Base-by-base conservation (phyloP, 768 basidiomycete species). In the Fomitopsis pulvina region DNA sequence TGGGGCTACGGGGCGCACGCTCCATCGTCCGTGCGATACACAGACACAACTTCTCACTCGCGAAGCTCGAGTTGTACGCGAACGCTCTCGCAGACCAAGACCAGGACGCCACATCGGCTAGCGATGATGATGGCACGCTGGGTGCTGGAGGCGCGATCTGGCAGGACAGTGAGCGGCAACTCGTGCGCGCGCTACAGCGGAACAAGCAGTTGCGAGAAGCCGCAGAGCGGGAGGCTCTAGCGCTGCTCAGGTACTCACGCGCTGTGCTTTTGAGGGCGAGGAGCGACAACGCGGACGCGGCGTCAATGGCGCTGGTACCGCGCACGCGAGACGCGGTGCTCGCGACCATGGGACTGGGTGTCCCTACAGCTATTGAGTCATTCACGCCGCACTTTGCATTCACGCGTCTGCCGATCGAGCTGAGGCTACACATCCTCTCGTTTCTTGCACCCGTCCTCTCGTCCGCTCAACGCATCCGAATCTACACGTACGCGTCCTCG, bases 381-480 rank as follows among this genome's bases (percentile, higher is more conserved):
- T 12, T 47, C 8, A 26, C 10, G 7, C 52, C 60, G 4, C 22
- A 58, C 25, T 70, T 69, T 52, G 62, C 68, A 6, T 74, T 78
- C 57, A 53, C 59, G 24, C 29, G 53, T n/a, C 63, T 86, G 11
- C 85, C 85, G 2, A 63, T 62, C 8, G 84, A 86, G 60, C 65
- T 86, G 6, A 75, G 77, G 48, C 71, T 78, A 10, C 60, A 80
- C 59, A 75, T 81, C 30, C 70, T 85, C 28, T 75, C 79, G 11
- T 75, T 77, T 57, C 63, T 83, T 20, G 77, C 80, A 3, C 82
- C 81, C 14, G 68, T 63, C 0, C 72, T 86, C 44, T 83, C 83
- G 16, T 60, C 71, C 18, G 63, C 66, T 1, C 84, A 86, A 56
- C 74, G 75, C 20, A 67, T 75, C 54, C 74, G 74, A 7, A 72